Evolutionary conservation across 2,329 filamentous ascomycete species (phyloP).

Genomic region (Gaeumannomyces tritici): DNA sequence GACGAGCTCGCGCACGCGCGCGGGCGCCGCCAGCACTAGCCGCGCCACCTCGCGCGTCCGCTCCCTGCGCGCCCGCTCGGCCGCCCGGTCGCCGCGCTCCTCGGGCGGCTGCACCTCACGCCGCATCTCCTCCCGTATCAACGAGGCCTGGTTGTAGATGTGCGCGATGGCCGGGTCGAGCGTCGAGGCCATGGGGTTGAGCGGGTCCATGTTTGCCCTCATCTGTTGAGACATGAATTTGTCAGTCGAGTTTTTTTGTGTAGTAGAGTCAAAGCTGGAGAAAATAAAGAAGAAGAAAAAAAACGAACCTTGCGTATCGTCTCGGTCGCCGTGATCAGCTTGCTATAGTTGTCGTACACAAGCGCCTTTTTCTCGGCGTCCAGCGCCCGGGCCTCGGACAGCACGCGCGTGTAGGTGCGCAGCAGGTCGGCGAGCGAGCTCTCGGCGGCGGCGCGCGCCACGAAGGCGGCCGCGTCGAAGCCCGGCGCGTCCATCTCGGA

Average conservation of each 20-base stretch:
- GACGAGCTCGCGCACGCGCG: constrained; percentile 47
- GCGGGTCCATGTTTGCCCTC: constrained; percentile 70
- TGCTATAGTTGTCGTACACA: constrained; percentile 97
- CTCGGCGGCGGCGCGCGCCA: constrained; percentile 49
- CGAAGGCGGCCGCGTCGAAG: constrained; percentile 66
- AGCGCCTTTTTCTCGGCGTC: constrained; percentile 95
- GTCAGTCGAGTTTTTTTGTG: background rate
- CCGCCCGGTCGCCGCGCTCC: constrained; percentile 24
- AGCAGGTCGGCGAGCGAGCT: constrained; percentile 60
- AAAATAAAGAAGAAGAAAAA: background rate
- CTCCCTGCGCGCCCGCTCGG: constrained; percentile 22
- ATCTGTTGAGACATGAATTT: constrained; percentile 49
- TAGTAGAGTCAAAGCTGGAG: background rate
- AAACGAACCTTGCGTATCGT: constrained; percentile 66
- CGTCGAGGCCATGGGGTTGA: constrained; percentile 64
- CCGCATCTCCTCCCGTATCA: constrained; percentile 43
- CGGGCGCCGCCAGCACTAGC: constrained; percentile 53
- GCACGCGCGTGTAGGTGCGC: constrained; percentile 58
- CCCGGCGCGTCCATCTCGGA: constrained; percentile 64
- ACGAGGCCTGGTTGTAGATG: constrained; percentile 54
- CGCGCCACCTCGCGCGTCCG: constrained; percentile 46
- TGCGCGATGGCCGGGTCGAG: constrained; percentile 65
- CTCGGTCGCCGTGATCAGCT: constrained; percentile 91
- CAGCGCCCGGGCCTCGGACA: constrained; percentile 76
- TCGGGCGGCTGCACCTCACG: constrained; percentile 36